Conservation (phyloP, 805 yeast species). For the Starmerella bacillaris region DNA sequence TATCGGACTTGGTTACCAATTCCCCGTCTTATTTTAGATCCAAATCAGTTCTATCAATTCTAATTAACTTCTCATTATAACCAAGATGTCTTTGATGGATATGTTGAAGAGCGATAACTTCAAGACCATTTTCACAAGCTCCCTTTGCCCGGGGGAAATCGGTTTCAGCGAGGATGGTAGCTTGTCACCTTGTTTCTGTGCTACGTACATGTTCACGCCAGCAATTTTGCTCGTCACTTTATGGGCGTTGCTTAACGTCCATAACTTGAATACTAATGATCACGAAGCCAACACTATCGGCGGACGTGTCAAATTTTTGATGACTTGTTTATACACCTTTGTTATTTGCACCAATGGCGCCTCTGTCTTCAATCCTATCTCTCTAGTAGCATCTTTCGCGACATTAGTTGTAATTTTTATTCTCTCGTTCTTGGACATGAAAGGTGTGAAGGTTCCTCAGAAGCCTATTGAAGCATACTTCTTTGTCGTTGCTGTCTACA, state of each 20-base stretch:
- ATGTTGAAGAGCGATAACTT: background rate
- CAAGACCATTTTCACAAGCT: slow-evolving; percentile 3
- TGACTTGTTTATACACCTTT: slow-evolving; percentile 10
- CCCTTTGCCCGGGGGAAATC: slow-evolving; percentile 15
- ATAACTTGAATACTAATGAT: slow-evolving; percentile 8
- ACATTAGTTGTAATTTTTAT: slow-evolving; percentile 12
- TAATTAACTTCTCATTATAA: too few relatives aligned
- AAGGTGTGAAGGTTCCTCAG: slow-evolving; percentile 16
- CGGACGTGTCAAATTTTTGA: slow-evolving; percentile 13
- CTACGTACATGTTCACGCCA: slow-evolving; percentile 16
- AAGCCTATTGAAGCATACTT: slow-evolving; percentile 16
- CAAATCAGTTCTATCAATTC: too few relatives aligned
- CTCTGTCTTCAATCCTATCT: slow-evolving; percentile 14
- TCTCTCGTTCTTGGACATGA: slow-evolving; percentile 16
- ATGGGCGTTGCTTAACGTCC: slow-evolving; percentile 10
- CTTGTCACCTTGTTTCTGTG: slow-evolving; percentile 15
- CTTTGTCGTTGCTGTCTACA: slow-evolving; percentile 13
- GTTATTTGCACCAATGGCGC: slow-evolving; percentile 11
- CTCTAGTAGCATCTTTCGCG: slow-evolving; percentile 7
- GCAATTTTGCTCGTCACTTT: slow-evolving; percentile 10
- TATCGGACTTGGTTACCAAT: too few relatives aligned
- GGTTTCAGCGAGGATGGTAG: slow-evolving; percentile 16
- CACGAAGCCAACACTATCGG: slow-evolving; percentile 9
- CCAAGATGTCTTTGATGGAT: background rate
- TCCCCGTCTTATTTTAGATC: too few relatives aligned